Base-by-base conservation (phyloP, 1,284 basidiomycete genomes). In the Cystobasidium sp. region DNA sequence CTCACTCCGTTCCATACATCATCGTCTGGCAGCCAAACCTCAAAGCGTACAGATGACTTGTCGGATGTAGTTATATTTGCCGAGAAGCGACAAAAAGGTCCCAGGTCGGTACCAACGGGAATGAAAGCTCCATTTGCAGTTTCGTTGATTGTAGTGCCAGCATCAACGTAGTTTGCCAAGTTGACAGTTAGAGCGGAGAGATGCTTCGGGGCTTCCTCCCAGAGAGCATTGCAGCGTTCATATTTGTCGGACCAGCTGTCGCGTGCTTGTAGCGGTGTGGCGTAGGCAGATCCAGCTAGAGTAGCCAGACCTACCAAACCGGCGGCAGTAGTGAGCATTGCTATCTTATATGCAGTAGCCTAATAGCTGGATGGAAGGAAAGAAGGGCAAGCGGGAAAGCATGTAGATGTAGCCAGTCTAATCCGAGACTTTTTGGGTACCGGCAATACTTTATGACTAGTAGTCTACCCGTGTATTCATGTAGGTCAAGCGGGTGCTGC, bases 11-110 rank as follows among this genome's bases (percentile, higher is more conserved):
- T 75, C 78, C 78, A 79, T 3, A 43, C 61, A 9, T 67, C 55
- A 8, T 68, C 71, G 37, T 68, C 66, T 1, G 78, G 78, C 5
- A 79, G 51, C 77, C 77, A 79, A 7, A 79, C 71, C 37, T 79
- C 78, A 74, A 79, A 79, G 49, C 76, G 76, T 66, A 76, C 74
- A 72, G 52, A 64, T 18, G 70, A 65, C 20, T 52, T 73, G 18
- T 52, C 41, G 5, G 70, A 73, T n/a, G 70, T 74, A 6, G 72
- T 74, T 31, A 74, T 74, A 43, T 74, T 74, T 20, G 72, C 72
- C 6, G 52, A 47, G 47, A 74, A 74, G 6, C 72, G 72, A 47
- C 72, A 74, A 20, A 68, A 68, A 18, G 66, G 66, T 41, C 66
- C 66, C 22, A 68, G 31, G 51, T 70, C 56, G 10, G 22, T 24